Evolutionary conservation across 257 asterid species (phyloP).

Genomic region (Lycium ferocissimum): DNA sequence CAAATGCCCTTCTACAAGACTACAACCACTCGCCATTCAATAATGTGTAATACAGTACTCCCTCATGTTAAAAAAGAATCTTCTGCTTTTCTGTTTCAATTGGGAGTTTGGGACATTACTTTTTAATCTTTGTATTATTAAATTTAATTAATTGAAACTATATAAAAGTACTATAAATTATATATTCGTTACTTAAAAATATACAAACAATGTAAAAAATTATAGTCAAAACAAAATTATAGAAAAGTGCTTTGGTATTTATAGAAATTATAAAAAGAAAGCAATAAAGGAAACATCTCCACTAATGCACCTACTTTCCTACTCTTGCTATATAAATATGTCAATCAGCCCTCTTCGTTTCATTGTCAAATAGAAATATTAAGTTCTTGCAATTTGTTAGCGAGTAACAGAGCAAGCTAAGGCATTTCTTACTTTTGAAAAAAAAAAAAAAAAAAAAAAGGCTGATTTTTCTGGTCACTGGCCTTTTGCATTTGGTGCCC

Average conservation of each 20-base stretch:
- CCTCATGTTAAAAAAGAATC: no score
- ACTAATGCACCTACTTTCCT: conserved; percentile 9
- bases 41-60: no score
- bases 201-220: no score
- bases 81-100: no score
- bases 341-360: not conserved
- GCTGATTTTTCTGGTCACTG: conserved; percentile 23
- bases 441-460: not conserved
- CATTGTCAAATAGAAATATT: not conserved
- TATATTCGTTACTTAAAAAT: no score
- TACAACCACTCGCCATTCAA: no score
- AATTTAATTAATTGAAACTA: no score
- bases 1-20: no score
- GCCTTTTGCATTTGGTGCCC: conserved; percentile 34
- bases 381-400: not conserved
- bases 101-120: no score
- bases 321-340: conserved; percentile 17
- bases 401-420: not conserved
- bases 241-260: not conserved
- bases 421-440: not conserved
- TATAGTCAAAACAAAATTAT: no score
- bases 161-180: no score
- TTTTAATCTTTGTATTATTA: no score
- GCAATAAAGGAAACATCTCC: not conserved
- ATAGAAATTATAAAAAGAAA: not conserved